Base-by-base conservation (phyloP, 768 basidiomycete species). In the Boletus rufocinnamomeus region DNA sequence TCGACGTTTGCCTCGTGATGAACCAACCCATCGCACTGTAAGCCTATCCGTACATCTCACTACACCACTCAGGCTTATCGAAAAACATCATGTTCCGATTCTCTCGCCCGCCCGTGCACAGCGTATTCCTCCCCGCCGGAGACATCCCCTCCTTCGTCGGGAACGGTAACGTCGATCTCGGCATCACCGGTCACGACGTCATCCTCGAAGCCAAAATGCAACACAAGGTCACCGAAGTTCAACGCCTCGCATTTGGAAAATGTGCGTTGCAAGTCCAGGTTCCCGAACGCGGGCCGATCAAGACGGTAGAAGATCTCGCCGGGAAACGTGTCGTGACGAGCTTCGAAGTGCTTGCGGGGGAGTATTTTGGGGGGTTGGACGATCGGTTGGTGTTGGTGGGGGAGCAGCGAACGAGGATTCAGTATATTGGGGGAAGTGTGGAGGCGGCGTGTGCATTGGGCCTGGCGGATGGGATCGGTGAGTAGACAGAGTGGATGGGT, bases 101-200 rank as follows among this genome's bases (percentile, higher is more conserved):
- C 35, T 27, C 25, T 28, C 37, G 35, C 6, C 2, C 14, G 37
- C 9, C 27, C 25, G 13, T n/a, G n/a, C 32, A 16, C 72, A 98
- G 96, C 8, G 89, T 99, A 25, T 98, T 99, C 76, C 88, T 98
- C 25, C 95, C 97, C 25, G 97, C 97, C 1, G 81, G 90, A 6
- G 97, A 99, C 69, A 99, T 99, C 62, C 95, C 97, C 11, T 96
- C 95, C 30, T 99, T 98, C 74, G 97, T 99, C 46, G 97, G 95
- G 44, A 95, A 96, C 72, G 97, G 97, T 50, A 90, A 95, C 69
- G 91, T 99, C 68, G 92, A 98, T 66, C 81, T 99, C 45, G 97
- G 97, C 7, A 97, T 99, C 66, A 98, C 97, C 10, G 97, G 97
- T 5, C 95, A 98, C 76, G 97, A 99, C 77, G 92, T 97, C 62